Conservation (phyloP, 768 basidiomycete genomes). For the Daedaleopsis nitida region DNA sequence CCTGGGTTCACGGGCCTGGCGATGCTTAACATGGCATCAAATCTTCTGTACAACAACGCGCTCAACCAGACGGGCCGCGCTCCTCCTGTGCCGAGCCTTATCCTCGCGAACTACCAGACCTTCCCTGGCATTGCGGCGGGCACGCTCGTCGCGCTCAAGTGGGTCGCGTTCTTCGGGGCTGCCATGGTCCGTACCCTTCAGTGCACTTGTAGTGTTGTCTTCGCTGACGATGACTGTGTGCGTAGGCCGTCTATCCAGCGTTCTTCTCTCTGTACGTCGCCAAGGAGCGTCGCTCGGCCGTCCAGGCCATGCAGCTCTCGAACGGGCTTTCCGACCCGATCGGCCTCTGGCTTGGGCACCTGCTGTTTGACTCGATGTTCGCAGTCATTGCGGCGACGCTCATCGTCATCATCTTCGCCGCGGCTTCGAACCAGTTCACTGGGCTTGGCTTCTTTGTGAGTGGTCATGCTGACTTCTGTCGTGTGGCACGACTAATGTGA, state of each 20-base stretch:
- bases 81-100: constrained; percentile 46
- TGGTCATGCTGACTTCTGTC: constrained; percentile 21
- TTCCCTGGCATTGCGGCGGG: constrained; percentile 61
- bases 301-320: constrained; percentile 82
- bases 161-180: constrained; percentile 75
- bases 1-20: constrained; percentile 60
- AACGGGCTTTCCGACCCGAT: constrained; percentile 72
- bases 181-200: constrained; percentile 53
- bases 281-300: constrained; percentile 66
- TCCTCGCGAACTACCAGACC: constrained; percentile 55
- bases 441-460: constrained; percentile 65
- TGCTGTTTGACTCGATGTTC: constrained; percentile 70
- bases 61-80: constrained; percentile 51
- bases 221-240: background rate
- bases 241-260: constrained; percentile 74
- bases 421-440: constrained; percentile 61
- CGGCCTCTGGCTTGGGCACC: constrained; percentile 79
- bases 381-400: constrained; percentile 62
- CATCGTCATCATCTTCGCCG: constrained; percentile 62
- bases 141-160: constrained; percentile 65
- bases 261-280: constrained; percentile 81
- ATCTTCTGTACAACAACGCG: constrained; percentile 65
- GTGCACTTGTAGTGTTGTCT: background rate
- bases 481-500: background rate
- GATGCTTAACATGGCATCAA: constrained; percentile 69